Evolutionary conservation across 2,329 filamentous ascomycete genomes (phyloP), one percentile per base, ranked within the genome.

Genomic region (Aspergillus tubingensis): DNA sequence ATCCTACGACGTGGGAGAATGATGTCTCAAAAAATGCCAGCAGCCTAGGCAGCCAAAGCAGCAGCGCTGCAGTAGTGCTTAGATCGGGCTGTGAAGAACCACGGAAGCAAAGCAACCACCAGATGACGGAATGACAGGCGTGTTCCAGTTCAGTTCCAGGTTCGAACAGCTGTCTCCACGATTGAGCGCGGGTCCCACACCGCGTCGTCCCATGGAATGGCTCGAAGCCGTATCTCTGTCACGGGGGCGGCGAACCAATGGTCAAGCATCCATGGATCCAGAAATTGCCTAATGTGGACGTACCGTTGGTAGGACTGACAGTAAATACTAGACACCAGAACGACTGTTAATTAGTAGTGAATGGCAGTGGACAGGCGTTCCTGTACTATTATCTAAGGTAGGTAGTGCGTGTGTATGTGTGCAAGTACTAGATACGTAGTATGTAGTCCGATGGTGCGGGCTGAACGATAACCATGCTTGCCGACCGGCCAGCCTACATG

Each of bases 141-240:
- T 56, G 61, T 57, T 58, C 50, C 41, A 44, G 41, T 44, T 21
- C 41, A 23, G 60, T 58, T 61, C 58, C 61, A 61, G 49, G 59
- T 57, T 57, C 59, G 59, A 61, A 61, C 55, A 64, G 60, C 50
- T 62, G 62, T 60, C 62, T 65, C 62, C 62, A 64, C 62, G 62
- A 60, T 59, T 60, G 39, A 51, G 44, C 43, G 38, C 58, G 58
- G 60, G 62, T 59, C 62, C 62, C 62, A 65, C 62, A 52, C 25
- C 39, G 36, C 50, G 32, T 36, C 32, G 60, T 60, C 60, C 55
- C 62, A 58, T 58, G 49, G 55, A 48, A 36, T 36, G 32, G 32
- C 32, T 36, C 54, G 23, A 30, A 49, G 43, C 41, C 43, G 41
- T 44, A 61, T 57, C 57, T 52, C 52, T 59, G 53, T 60, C 57